phyloP scores from a whole-genome alignment of 1,139 yeast genomes.

The Kodamaea suecica region DNA sequence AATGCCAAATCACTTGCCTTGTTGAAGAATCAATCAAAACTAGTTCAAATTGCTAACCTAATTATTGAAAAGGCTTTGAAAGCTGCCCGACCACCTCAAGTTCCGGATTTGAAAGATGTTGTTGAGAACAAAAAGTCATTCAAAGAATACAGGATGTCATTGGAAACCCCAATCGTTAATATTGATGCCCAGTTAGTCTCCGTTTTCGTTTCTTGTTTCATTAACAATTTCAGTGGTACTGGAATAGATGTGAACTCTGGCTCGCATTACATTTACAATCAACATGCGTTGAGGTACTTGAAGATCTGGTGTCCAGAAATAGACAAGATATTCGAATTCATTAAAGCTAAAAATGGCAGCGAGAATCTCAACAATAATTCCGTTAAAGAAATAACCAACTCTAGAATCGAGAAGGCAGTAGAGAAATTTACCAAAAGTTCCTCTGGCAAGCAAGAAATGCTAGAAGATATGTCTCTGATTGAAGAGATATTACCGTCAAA shows the following conservation, averaged over 20 bases:
- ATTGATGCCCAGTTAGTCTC: constrained; percentile 32
- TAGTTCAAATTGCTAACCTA: constrained; percentile 28
- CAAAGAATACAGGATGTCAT: constrained; percentile 18
- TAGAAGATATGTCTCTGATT: constrained; percentile 3
- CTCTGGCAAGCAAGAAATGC: background rate
- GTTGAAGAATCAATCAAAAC: constrained; percentile 29
- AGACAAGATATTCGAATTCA: constrained; percentile 18
- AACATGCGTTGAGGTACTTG: constrained; percentile 29
- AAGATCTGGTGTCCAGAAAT: constrained; percentile 36
- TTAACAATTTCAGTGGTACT: constrained; percentile 28
- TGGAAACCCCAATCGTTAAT: constrained; percentile 22
- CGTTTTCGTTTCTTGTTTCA: constrained; percentile 30
- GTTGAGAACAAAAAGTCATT: constrained; percentile 20
- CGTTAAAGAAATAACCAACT: constrained; percentile 17
- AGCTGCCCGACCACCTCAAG: constrained; percentile 34
- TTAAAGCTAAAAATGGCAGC: constrained; percentile 6
- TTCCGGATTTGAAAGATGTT: constrained; percentile 30
- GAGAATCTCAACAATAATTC: constrained; percentile 3
- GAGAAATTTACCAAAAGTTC: constrained; percentile 3
- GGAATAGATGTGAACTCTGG: constrained; percentile 23
- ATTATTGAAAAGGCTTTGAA: constrained; percentile 26
- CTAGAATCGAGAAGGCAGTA: constrained; percentile 13
- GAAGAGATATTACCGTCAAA: constrained; percentile 16
- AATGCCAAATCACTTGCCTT: constrained; percentile 22
- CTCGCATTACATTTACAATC: constrained; percentile 31